A percentile compares a stretch with the other conserved stretches of the same genome.
Conservation (phyloP, 306 rosid species). For the Lathyrus sativus region DNA sequence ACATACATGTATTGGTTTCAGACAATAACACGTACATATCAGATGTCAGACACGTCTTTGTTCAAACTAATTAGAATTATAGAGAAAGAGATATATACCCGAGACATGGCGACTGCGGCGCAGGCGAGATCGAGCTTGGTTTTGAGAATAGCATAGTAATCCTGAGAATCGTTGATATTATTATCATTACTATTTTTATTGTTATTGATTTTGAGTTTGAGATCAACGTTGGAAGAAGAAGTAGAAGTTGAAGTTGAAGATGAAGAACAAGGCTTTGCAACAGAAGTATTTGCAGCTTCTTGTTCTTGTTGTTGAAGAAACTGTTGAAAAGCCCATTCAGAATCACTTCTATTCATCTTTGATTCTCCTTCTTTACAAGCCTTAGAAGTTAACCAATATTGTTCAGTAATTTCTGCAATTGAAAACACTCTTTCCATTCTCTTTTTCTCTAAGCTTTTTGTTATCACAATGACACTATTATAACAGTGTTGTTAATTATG, state of each 20-base stretch:
- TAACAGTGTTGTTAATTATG: too few relatives aligned
- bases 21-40: too few relatives aligned
- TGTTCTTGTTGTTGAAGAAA: conserved; percentile 56
- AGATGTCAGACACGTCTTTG: too few relatives aligned
- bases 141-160: conserved; percentile 73
- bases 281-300: conserved; percentile 40
- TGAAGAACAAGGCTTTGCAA: conserved; percentile 29
- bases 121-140: conserved; percentile 90
- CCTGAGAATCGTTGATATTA: conserved; percentile 36
- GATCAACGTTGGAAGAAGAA: conserved; percentile 42
- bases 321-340: conserved; percentile 91
- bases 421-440: conserved; percentile 83
- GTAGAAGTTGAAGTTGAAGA: conserved; percentile 36
- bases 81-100: conserved; percentile 45
- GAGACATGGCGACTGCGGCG: conserved; percentile 79
- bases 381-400: conserved; percentile 44
- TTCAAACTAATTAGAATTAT: too few relatives aligned
- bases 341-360: conserved; percentile 70
- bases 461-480: too few relatives aligned
- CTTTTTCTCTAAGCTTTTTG: too few relatives aligned
- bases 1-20: too few relatives aligned
- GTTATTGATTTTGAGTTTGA: conserved; percentile 27
- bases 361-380: conserved; percentile 22
- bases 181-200: too few relatives aligned
- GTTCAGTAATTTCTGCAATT: conserved; percentile 73